A percentile compares a stretch with the other conserved stretches of the same genome.
These are phyloP conservation scores for Daedalea quercina DNA, from an alignment of 768 basidiomycete genomes.

Conservation along the genomic window DNA sequence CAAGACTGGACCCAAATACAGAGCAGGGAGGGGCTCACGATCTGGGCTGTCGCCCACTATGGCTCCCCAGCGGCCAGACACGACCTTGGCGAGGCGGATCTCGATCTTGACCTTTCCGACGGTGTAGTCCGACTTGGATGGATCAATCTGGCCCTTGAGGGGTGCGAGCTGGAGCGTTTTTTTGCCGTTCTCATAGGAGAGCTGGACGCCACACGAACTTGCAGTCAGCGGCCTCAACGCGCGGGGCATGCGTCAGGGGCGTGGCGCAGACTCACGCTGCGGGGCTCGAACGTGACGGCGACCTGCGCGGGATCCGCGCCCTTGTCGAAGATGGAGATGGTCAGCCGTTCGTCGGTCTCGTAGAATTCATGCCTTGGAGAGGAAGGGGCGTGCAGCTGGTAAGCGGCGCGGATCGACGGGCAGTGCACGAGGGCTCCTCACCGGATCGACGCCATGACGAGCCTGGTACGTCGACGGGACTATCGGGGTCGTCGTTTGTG, in stretches of 20 bases:
- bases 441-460: constrained; percentile 4
- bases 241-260: background rate
- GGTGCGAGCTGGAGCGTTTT: constrained; percentile 70
- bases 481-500: background rate
- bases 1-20: constrained; percentile 19
- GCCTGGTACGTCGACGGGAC: background rate
- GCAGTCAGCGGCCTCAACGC: background rate
- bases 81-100: constrained; percentile 65
- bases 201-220: constrained; percentile 30
- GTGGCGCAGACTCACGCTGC: constrained; percentile 39
- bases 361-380: constrained; percentile 74
- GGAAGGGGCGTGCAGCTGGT: background rate
- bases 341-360: constrained; percentile 74
- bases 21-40: constrained; percentile 44
- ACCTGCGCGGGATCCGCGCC: constrained; percentile 63
- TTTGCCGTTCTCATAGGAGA: constrained; percentile 62
- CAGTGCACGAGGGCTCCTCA: background rate
- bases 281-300: constrained; percentile 53
- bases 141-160: constrained; percentile 74
- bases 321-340: constrained; percentile 72
- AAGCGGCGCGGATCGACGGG: background rate
- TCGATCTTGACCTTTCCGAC: constrained; percentile 89
- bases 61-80: constrained; percentile 63
- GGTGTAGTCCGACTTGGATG: constrained; percentile 51
- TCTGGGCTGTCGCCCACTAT: constrained; percentile 73